A percentile compares a stretch with the other conserved stretches of the same genome.
phyloP scores from a whole-genome alignment of 805 yeast genomes.

The Yarrowia osloensis region DNA sequence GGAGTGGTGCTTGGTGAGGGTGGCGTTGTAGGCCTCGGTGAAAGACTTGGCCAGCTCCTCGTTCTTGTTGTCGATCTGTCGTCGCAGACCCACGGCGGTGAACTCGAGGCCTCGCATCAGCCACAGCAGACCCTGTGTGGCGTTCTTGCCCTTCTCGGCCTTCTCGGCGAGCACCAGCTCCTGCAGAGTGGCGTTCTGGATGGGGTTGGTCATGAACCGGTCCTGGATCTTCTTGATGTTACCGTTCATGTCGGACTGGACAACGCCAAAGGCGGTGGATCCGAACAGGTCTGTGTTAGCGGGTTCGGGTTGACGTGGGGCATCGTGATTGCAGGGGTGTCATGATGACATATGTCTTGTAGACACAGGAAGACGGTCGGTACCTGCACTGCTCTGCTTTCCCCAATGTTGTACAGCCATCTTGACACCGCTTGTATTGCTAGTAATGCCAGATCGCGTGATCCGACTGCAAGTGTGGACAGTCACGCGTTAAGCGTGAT shows the following conservation, averaged over 20 bases:
- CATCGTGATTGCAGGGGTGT: too few species aligned
- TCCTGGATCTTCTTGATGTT: conserved; percentile 75
- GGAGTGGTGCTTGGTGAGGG: conserved; percentile 78
- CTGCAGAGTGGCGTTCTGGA: conserved; percentile 66
- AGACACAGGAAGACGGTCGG: too few species aligned
- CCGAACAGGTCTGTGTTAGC: conserved; percentile 63
- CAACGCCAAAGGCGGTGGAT: conserved; percentile 80
- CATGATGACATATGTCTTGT: too few species aligned
- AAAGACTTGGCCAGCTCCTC: conserved; percentile 74
- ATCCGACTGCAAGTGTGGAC: too few species aligned
- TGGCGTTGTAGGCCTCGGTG: conserved; percentile 80
- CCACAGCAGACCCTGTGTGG: conserved; percentile 92
- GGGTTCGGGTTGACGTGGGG: too few species aligned
- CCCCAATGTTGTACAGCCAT: too few species aligned
- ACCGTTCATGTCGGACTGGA: conserved; percentile 85
- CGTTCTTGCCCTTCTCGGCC: conserved; percentile 65
- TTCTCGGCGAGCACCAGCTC: conserved; percentile 74
- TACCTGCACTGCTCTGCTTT: too few species aligned
- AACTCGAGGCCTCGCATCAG: conserved; percentile 76
- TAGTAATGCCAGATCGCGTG: too few species aligned
- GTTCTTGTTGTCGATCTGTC: conserved; percentile 62
- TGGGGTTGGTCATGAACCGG: conserved; percentile 66
- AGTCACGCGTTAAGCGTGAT: too few species aligned
- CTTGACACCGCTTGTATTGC: too few species aligned
- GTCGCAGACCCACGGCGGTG: conserved; percentile 87